Percentiles rank a stretch among this genome's conserved stretches.
Evolutionary conservation across 495 filamentous ascomycete genomes (phyloP).

Genomic region (Tetracladium setigerum): DNA sequence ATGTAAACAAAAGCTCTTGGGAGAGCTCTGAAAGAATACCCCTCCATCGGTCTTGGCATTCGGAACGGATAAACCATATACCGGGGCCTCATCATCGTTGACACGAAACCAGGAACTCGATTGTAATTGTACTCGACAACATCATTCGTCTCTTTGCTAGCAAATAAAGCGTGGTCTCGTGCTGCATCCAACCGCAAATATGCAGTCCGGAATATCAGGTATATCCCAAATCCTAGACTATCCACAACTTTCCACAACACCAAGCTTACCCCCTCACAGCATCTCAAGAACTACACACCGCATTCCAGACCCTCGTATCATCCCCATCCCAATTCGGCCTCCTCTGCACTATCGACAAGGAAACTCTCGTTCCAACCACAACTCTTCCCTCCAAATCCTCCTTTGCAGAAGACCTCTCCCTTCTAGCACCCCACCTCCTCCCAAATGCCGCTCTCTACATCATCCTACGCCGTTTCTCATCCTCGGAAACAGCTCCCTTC

Average conservation of each 20-base stretch:
- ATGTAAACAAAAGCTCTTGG: neutral
- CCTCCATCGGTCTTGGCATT: too few relatives aligned
- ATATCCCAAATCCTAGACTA: slow-evolving; percentile 4
- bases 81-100: too few relatives aligned
- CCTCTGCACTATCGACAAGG: slow-evolving; percentile 68
- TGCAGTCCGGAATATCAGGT: slow-evolving; percentile 91
- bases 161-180: neutral
- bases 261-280: slow-evolving; percentile 37
- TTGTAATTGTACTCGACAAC: too few relatives aligned
- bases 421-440: slow-evolving; percentile 55
- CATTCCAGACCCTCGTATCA: slow-evolving; percentile 69
- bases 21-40: neutral
- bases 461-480: slow-evolving; percentile 62
- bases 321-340: slow-evolving; percentile 64
- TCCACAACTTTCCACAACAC: slow-evolving; percentile 5
- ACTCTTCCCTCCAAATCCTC: slow-evolving; percentile 49
- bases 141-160: neutral
- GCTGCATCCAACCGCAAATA: slow-evolving; percentile 26
- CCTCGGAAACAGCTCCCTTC: slow-evolving; percentile 41
- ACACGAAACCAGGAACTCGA: too few relatives aligned
- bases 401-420: slow-evolving; percentile 53
- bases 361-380: slow-evolving; percentile 59
- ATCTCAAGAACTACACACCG: slow-evolving; percentile 74
- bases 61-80: too few relatives aligned
- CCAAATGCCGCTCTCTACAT: slow-evolving; percentile 75